Percentiles rank a stretch among this genome's conserved stretches.
Conservation (phyloP, 1,284 basidiomycete genomes). For the Pseudozyma sp. region DNA sequence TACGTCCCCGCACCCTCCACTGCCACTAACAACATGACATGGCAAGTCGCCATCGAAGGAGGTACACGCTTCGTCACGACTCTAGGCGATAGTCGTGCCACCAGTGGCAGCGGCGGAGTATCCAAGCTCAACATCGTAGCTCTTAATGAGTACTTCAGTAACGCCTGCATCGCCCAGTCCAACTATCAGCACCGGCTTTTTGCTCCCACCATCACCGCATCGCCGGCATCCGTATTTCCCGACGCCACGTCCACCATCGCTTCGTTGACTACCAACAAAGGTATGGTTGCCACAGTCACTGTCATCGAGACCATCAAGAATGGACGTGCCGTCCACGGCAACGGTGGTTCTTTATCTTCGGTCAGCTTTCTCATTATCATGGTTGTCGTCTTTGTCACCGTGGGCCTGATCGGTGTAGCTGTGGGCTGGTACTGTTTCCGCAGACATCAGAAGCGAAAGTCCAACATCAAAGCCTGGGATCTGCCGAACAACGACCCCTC, state of each 20-base stretch:
- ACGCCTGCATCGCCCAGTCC: conserved; percentile 24
- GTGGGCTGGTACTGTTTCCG: conserved; percentile 48
- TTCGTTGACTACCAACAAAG: conserved; percentile 42
- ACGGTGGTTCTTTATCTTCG: conserved; percentile 17
- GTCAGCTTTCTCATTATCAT: conserved; percentile 31
- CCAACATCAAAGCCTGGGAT: conserved; percentile 47
- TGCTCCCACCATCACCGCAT: conserved; percentile 30
- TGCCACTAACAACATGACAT: conserved; percentile 21
- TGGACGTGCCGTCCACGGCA: conserved; percentile 20
- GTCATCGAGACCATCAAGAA: conserved; percentile 47
- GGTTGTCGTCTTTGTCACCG: conserved; percentile 24
- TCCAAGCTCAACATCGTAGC: conserved; percentile 48
- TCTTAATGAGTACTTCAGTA: conserved; percentile 37
- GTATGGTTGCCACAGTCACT: conserved; percentile 39
- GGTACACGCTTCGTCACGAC: conserved; percentile 48
- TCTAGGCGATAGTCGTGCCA: conserved; percentile 36
- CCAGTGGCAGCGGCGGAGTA: conserved; percentile 35
- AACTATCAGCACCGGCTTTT: conserved; percentile 26
- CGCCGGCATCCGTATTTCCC: conserved; percentile 37
- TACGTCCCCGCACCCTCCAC: conserved; percentile 21
- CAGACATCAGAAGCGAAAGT: conserved; percentile 30
- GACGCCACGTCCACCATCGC: conserved; percentile 47
- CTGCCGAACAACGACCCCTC: conserved; percentile 41
- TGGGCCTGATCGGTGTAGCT: conserved; percentile 34
- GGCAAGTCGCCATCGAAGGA: conserved; percentile 35